Evolutionary conservation across 768 basidiomycete genomes (phyloP).

Genomic region (Sistotremastrum suecicum): DNA sequence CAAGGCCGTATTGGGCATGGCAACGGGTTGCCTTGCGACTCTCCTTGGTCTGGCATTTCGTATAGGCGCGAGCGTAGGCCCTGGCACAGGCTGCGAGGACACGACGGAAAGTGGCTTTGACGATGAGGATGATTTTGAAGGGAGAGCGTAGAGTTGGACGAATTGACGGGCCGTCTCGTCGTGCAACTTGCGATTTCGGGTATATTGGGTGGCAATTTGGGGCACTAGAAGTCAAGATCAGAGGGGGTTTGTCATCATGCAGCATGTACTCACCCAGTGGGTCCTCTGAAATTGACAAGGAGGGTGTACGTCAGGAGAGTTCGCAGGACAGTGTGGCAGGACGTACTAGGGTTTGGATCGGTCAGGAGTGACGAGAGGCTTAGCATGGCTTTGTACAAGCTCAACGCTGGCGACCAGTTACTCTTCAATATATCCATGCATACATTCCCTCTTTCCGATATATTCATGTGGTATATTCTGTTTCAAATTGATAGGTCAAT

Average conservation of each 20-base stretch:
- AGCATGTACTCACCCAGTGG: slow-evolving; percentile 39
- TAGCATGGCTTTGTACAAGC: slow-evolving; percentile 88
- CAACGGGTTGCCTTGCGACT: no score
- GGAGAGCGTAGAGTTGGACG: slow-evolving; percentile 59
- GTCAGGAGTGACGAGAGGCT: slow-evolving; percentile 86
- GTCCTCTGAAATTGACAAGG: slow-evolving; percentile 33
- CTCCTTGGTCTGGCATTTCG: no score
- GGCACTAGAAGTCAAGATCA: slow-evolving; percentile 31
- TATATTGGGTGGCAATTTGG: slow-evolving; percentile 56
- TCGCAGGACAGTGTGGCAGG: not conserved
- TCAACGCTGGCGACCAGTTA: slow-evolving; percentile 90
- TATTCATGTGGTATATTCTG: slow-evolving; percentile 88
- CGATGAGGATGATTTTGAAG: slow-evolving; percentile 22
- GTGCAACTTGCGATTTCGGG: slow-evolving; percentile 50
- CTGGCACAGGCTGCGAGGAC: not conserved
- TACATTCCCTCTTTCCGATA: slow-evolving; percentile 61
- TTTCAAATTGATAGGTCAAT: not conserved
- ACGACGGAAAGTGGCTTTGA: slow-evolving; percentile 5
- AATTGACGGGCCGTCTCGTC: slow-evolving; percentile 68
- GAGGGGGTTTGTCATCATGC: not conserved
- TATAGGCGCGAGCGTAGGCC: no score
- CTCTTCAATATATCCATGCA: slow-evolving; percentile 88
- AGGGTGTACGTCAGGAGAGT: not conserved
- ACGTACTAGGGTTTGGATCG: slow-evolving; percentile 85
- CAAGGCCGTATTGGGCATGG: no score